Evolutionary conservation across 2,329 filamentous ascomycete genomes (phyloP).

Genomic region (Arthrobotrys sinensis): DNA sequence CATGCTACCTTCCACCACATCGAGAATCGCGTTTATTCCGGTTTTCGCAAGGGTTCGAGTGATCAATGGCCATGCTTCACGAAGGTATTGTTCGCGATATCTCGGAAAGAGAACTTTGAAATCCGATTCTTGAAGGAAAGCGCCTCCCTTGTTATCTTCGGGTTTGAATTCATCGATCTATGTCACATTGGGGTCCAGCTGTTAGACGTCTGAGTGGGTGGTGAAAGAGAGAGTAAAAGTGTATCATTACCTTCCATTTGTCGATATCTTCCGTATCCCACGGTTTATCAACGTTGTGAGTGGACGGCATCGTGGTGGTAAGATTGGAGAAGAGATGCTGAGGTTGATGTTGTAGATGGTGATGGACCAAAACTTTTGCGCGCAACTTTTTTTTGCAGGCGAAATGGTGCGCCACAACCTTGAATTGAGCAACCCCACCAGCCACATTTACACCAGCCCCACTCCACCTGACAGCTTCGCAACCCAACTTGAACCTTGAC

Average conservation of each 20-base stretch:
- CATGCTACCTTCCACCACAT: slow-evolving; percentile 96
- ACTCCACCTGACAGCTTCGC: slow-evolving; percentile 61
- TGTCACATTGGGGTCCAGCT: background rate
- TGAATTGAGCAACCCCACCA: slow-evolving; percentile 14
- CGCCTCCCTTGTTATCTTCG: slow-evolving; percentile 86
- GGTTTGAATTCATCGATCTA: slow-evolving; percentile 86
- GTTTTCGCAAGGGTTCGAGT: slow-evolving; percentile 88
- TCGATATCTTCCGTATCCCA: slow-evolving; percentile 98
- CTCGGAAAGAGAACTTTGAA: slow-evolving; percentile 92
- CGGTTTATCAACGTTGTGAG: slow-evolving; percentile 88
- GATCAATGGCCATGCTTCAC: slow-evolving; percentile 91
- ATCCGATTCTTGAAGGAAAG: slow-evolving; percentile 92
- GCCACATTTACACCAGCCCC: slow-evolving; percentile 51
- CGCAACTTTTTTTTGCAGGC: slow-evolving; percentile 47
- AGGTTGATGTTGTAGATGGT: slow-evolving; percentile 24
- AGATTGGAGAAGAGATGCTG: slow-evolving; percentile 61
- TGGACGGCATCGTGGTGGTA: slow-evolving; percentile 79
- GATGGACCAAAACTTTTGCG: slow-evolving; percentile 37
- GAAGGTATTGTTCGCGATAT: slow-evolving; percentile 94
- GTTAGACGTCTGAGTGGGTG: slow-evolving; percentile 6
- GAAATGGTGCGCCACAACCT: slow-evolving; percentile 30
- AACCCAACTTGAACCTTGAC: slow-evolving; percentile 59
- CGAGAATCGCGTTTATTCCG: slow-evolving; percentile 90
- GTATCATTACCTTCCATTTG: slow-evolving; percentile 82
- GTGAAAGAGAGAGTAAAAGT: background rate